phyloP scores from a whole-genome alignment of 768 basidiomycete species.

The Lactarius quietus region DNA sequence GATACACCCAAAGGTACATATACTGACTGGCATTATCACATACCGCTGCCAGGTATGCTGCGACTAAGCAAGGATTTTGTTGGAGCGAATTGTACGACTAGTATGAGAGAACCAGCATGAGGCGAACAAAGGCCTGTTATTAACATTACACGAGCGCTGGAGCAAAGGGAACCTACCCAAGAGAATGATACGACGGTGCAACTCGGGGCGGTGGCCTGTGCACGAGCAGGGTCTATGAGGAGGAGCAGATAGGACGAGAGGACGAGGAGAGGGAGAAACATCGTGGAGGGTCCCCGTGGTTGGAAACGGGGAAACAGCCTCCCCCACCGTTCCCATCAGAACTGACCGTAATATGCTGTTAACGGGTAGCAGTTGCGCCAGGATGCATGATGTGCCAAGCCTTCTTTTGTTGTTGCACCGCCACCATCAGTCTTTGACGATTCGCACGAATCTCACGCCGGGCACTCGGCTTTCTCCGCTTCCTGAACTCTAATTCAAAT shows the following conservation, averaged over 20 bases:
- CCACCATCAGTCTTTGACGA: too few relatives aligned
- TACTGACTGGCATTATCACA: conserved; percentile 22
- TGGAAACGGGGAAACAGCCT: neutral
- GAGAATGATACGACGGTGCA: neutral
- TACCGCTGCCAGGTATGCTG: neutral
- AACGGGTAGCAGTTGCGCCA: too few relatives aligned
- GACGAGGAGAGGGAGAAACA: neutral
- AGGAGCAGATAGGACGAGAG: neutral
- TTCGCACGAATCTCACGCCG: too few relatives aligned
- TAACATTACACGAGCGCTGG: neutral
- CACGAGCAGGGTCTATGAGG: neutral
- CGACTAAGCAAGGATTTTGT: conserved; percentile 16
- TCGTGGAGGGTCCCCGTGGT: neutral
- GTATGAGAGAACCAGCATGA: neutral
- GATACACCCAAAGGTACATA: neutral
- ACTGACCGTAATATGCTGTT: neutral
- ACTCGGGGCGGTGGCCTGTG: conserved; percentile 5
- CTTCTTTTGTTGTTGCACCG: neutral
- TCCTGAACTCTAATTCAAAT: too few relatives aligned
- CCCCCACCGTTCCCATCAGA: neutral
- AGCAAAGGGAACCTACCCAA: conserved; percentile 16
- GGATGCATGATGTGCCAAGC: neutral
- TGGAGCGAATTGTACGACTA: conserved; percentile 18
- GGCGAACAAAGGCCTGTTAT: neutral
- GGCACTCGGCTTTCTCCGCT: too few relatives aligned